Percentiles rank a stretch among this genome's conserved stretches.
phyloP scores from a whole-genome alignment of 805 yeast genomes.

The Candida alai region DNA sequence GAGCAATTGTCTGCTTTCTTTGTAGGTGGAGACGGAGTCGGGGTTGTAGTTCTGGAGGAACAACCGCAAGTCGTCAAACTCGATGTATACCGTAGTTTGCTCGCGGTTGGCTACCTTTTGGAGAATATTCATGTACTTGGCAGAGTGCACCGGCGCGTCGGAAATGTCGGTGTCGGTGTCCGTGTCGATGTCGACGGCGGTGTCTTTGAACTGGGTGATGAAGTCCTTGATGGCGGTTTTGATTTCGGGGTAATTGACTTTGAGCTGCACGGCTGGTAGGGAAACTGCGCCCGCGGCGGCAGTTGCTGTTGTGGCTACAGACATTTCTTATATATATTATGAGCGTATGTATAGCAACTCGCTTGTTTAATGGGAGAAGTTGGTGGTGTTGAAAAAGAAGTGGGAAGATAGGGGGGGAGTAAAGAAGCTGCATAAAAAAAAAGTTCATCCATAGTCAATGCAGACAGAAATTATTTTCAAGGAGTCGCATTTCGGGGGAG shows the following conservation, averaged over 20 bases:
- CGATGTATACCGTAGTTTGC: constrained; percentile 60
- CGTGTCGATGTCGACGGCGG: constrained; percentile 17
- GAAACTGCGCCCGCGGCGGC: constrained; percentile 23
- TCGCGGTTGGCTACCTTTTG: constrained; percentile 87
- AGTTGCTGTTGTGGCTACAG: constrained; percentile 18
- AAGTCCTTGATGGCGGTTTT: constrained; percentile 59
- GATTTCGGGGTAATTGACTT: constrained; percentile 70
- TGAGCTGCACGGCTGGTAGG: constrained; percentile 65
- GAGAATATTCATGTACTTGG: constrained; percentile 71
- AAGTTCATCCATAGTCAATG: too few species aligned
- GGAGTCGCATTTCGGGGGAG: too few species aligned
- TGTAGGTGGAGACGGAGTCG: constrained; percentile 6
- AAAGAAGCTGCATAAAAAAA: too few species aligned
- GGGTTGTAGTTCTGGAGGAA: constrained; percentile 37
- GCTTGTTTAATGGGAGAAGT: too few species aligned
- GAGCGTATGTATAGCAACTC: too few species aligned
- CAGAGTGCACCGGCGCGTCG: constrained; percentile 19
- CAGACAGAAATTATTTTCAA: too few species aligned
- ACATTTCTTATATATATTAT: too few species aligned
- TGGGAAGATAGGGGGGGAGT: too few species aligned
- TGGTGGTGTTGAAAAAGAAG: too few species aligned
- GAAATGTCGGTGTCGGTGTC: constrained; percentile 21
- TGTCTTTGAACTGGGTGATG: constrained; percentile 44
- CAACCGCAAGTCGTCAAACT: constrained; percentile 75
- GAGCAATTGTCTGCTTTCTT: constrained; percentile 11